phyloP scores from a whole-genome alignment of 1,284 basidiomycete species.

The Sporisorium graminicola region DNA sequence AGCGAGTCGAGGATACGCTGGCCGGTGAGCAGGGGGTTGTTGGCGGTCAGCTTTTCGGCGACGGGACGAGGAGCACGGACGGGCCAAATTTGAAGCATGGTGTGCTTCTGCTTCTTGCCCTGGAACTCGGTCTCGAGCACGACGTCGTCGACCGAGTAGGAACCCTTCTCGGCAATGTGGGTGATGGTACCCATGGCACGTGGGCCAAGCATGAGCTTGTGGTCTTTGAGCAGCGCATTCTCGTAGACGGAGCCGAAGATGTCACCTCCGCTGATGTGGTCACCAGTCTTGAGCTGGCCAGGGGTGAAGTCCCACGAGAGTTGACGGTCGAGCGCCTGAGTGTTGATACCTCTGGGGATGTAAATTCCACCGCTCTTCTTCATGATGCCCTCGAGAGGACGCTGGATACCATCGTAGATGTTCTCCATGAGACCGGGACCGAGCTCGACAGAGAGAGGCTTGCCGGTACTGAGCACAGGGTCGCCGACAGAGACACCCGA shows the following conservation, averaged over 20 bases:
- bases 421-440: slow-evolving; percentile 98
- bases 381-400: slow-evolving; percentile 83
- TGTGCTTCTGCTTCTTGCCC: slow-evolving; percentile 91
- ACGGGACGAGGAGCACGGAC: slow-evolving; percentile 97
- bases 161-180: slow-evolving; percentile 91
- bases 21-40: slow-evolving; percentile 92
- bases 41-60: slow-evolving; percentile 91
- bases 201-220: slow-evolving; percentile 96
- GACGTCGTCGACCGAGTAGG: slow-evolving; percentile 91
- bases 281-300: slow-evolving; percentile 79
- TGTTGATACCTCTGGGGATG: slow-evolving; percentile 93
- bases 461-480: slow-evolving; percentile 95
- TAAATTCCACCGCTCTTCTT: slow-evolving; percentile 97
- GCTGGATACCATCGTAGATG: slow-evolving; percentile 81
- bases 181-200: slow-evolving; percentile 95
- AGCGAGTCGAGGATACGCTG: slow-evolving; percentile 97
- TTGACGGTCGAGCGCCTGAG: slow-evolving; percentile 88
- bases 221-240: slow-evolving; percentile 94
- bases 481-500: slow-evolving; percentile 88
- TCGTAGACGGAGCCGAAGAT: slow-evolving; percentile 96
- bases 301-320: slow-evolving; percentile 97
- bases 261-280: slow-evolving; percentile 96
- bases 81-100: slow-evolving; percentile 98
- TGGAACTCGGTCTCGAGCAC: slow-evolving; percentile 98
- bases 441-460: slow-evolving; percentile 96